Base-by-base conservation (phyloP, 148 eudicot species). In the Dianthus caryophyllus region DNA sequence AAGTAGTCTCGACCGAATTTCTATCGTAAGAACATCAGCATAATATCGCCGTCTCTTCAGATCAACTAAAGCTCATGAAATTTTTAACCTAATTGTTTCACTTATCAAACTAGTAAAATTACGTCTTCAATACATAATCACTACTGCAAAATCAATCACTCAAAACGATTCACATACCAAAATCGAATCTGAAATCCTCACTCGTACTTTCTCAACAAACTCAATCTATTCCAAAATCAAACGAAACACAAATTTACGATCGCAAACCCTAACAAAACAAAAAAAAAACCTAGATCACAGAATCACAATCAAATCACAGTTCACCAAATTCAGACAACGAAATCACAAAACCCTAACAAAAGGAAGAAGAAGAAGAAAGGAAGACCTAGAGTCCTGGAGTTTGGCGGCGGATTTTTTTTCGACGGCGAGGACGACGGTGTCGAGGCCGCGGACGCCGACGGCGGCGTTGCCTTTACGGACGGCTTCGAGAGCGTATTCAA, bases 381-480 rank as follows among this genome's bases (percentile, higher is more conserved):
- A 2, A 33, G 38, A 71, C 97, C 97, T 84, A 22, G 97, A 41
- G 10, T 41, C 44, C 8, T 41, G 44, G 12, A 41, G 44, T 9
- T 41, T 41, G 10, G 12, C 44, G 18, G 97, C 64, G 56, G 97
- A 91, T 71, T 91, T 91, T 79, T 91, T 91, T 81, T 91, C 97
- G 61, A 91, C 97, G 49, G 85, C 96, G 58, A 91, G 96, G n/a
- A 91, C 97, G 49, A 91, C 71, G 71, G 81, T 82, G 69, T 91
- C 97, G 62, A 88, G 70, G 63, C 97, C 97, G 22, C 97, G 83
- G 18, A 91, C 97, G 27, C 96, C 96, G 70, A 88, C 90, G 82
- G 87, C 96, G 68, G 97, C 96, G 82, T 91, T 91, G 8, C 97
- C 97, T 70, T 91, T 91, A 14, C 97, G 87, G 21, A 91, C 97